These are phyloP conservation scores for Kodamaea anthophila DNA, from an alignment of 1,139 yeast genomes.

Conservation along the genomic window DNA sequence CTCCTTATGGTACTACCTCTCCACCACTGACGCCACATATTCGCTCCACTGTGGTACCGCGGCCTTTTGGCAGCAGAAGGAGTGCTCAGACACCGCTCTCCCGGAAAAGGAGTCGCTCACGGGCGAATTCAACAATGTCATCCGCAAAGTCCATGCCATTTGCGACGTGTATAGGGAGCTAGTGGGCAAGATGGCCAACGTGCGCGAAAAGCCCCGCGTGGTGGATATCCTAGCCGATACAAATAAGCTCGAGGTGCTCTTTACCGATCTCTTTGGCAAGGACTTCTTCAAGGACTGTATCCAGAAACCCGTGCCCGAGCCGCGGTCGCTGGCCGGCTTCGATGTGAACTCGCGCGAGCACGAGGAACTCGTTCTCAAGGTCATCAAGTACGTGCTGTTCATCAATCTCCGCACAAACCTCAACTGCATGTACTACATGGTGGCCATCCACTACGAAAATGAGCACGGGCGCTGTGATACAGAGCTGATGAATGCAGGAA, in stretches of 20 bases:
- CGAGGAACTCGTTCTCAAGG: slow-evolving; percentile 21
- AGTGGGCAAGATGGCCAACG: slow-evolving; percentile 25
- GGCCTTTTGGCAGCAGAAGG: slow-evolving; percentile 22
- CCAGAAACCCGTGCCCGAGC: slow-evolving; percentile 27
- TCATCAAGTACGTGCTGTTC: slow-evolving; percentile 30
- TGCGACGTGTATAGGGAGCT: slow-evolving; percentile 27
- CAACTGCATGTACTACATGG: slow-evolving; percentile 40
- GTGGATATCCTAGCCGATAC: slow-evolving; percentile 34
- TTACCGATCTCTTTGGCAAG: slow-evolving; percentile 36
- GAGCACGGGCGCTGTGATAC: slow-evolving; percentile 24
- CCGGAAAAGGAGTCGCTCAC: slow-evolving; percentile 17
- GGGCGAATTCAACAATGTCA: slow-evolving; percentile 14
- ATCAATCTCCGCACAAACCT: slow-evolving; percentile 37
- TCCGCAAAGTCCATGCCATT: slow-evolving; percentile 15
- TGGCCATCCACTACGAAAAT: slow-evolving; percentile 39
- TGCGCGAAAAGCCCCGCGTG: slow-evolving; percentile 28
- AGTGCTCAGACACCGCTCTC: slow-evolving; percentile 28
- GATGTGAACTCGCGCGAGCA: slow-evolving; percentile 8
- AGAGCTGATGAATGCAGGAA: slow-evolving; percentile 36
- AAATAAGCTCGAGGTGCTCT: slow-evolving; percentile 32
- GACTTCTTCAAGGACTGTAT: slow-evolving; percentile 39
- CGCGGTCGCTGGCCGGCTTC: slow-evolving; percentile 9
- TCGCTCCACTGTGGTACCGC: slow-evolving; percentile 33
- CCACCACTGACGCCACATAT: slow-evolving; percentile 25
- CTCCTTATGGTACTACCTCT: slow-evolving; percentile 31